Conservation (phyloP, 768 basidiomycete species). For the Leccinum truebloodii region DNA sequence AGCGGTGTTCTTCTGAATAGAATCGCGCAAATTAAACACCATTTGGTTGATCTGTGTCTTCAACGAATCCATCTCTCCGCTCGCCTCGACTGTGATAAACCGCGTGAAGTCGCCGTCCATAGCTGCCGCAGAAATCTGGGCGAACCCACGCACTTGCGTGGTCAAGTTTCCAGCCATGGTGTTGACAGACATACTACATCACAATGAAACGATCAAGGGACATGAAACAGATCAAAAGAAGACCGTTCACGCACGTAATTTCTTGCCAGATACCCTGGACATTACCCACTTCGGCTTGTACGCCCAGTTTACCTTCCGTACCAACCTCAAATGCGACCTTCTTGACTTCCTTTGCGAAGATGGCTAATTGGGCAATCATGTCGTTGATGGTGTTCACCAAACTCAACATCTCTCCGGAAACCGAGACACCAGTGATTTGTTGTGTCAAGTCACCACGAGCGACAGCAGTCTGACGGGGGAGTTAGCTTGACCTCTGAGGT, state of each 20-base stretch:
- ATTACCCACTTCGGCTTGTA: slow-evolving; percentile 95
- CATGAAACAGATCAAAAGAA: background rate
- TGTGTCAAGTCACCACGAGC: slow-evolving; percentile 91
- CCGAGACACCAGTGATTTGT: slow-evolving; percentile 90
- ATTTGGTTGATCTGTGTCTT: slow-evolving; percentile 99
- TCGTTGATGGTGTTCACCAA: slow-evolving; percentile 98
- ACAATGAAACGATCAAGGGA: background rate
- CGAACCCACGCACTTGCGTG: slow-evolving; percentile 98
- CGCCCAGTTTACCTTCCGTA: slow-evolving; percentile 97
- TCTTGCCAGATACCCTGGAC: slow-evolving; percentile 99
- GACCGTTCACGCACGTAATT: slow-evolving; percentile 72
- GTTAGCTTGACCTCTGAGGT: slow-evolving; percentile 2
- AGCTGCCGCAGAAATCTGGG: slow-evolving; percentile 96
- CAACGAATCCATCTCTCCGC: slow-evolving; percentile 98
- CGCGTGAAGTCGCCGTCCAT: slow-evolving; percentile 99
- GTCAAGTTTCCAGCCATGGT: slow-evolving; percentile 97
- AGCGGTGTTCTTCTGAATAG: slow-evolving; percentile 97
- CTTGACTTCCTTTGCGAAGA: slow-evolving; percentile 82
- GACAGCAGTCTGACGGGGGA: slow-evolving; percentile 69
- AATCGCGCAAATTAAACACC: slow-evolving; percentile 96
- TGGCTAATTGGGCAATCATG: slow-evolving; percentile 68
- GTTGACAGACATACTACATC: slow-evolving; percentile 84
- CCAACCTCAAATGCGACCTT: slow-evolving; percentile 97
- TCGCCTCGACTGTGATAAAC: slow-evolving; percentile 98
- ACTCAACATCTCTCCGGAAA: slow-evolving; percentile 94